phyloP scores from a whole-genome alignment of 2,329 filamentous ascomycete species.

The Trichoderma polysporum region DNA sequence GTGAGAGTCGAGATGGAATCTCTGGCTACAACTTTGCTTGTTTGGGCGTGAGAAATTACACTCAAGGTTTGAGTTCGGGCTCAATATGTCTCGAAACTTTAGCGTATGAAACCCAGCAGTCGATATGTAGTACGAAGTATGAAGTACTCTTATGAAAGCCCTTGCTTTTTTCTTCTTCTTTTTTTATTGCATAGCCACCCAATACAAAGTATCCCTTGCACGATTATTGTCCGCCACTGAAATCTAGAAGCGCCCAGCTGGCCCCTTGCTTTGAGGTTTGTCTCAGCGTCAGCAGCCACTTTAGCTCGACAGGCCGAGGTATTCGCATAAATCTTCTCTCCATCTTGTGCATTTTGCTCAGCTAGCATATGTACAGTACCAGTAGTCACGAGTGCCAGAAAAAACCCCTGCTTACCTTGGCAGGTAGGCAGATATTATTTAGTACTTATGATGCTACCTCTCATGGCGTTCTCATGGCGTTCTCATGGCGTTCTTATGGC shows the following conservation, averaged over 20 bases:
- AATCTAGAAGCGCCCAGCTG: not conserved
- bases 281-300: not conserved
- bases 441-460: too few relatives aligned
- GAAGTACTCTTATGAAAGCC: not conserved
- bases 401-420: too few relatives aligned
- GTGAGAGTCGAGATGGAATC: not conserved
- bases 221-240: not conserved
- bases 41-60: not conserved
- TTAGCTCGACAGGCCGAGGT: not conserved
- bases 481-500: too few relatives aligned
- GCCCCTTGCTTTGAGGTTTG: not conserved
- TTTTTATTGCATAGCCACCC: not conserved
- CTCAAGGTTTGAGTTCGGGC: not conserved
- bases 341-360: too few relatives aligned
- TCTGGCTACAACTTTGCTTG: not conserved
- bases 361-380: not conserved
- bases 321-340: not conserved
- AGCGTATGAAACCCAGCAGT: too few relatives aligned
- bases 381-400: not conserved
- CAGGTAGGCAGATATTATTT: too few relatives aligned
- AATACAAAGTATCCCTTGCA: not conserved
- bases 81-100: too few relatives aligned
- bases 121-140: too few relatives aligned
- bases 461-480: too few relatives aligned
- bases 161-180: not conserved